phyloP scores from a whole-genome alignment of 1,139 yeast genomes.

The Hyphopichia pseudoburtonii region DNA sequence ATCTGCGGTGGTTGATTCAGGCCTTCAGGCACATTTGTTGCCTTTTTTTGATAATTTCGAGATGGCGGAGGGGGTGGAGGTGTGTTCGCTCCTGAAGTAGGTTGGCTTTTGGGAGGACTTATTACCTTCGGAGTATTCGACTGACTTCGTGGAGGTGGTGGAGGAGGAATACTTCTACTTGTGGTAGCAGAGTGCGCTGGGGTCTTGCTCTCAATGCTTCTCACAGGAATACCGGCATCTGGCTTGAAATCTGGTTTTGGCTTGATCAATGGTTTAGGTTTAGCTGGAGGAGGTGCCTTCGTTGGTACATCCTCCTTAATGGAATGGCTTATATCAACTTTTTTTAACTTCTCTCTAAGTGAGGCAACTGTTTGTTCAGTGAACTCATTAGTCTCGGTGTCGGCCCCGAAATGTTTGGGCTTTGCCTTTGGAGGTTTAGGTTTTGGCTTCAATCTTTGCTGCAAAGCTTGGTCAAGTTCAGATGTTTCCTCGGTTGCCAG shows the following conservation, averaged over 20 bases:
- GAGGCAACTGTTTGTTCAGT: neutral
- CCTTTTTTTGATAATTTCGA: constrained; percentile 28
- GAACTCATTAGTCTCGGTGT: constrained; percentile 1
- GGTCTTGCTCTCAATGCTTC: no score
- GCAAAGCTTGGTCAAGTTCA: no score
- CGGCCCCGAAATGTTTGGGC: constrained; percentile 5
- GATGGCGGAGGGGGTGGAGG: constrained; percentile 42
- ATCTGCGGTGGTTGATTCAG: constrained; percentile 30
- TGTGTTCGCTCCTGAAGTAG: constrained; percentile 5
- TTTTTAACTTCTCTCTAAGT: neutral
- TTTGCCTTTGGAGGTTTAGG: constrained; percentile 10
- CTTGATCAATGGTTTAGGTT: constrained; percentile 10
- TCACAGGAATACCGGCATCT: constrained; percentile 1
- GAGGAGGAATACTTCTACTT: constrained; percentile 3
- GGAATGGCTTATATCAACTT: neutral
- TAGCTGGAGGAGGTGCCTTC: neutral
- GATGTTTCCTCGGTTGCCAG: no score
- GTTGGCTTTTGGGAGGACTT: constrained; percentile 7
- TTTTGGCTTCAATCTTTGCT: constrained; percentile 1
- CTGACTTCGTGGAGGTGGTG: constrained; percentile 6
- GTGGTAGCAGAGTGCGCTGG: no score
- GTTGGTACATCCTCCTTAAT: neutral
- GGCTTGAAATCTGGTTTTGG: constrained; percentile 18
- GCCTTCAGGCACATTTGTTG: constrained; percentile 13
- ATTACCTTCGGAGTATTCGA: neutral